Base-by-base conservation (phyloP, 169 alveolate genomes). In the Plasmodium gonderi region DNA sequence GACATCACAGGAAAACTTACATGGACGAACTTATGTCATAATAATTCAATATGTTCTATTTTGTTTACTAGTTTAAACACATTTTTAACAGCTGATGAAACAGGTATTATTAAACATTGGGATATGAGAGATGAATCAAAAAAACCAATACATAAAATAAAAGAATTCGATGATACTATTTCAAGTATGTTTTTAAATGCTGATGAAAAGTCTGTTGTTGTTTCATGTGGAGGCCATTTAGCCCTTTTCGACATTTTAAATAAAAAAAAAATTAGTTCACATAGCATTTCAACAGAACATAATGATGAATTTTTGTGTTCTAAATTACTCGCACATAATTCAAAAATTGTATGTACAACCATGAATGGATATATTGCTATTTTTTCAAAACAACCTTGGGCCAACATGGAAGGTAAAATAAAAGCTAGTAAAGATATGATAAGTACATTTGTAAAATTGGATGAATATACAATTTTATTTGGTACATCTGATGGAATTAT, bases 321-420 rank as follows among this genome's bases (percentile, higher is more conserved):
- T 7, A 11, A 85, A 1, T 17, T 85, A 40, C 77, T 75, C 11
- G 68, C 44, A 20, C 36, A 75, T 49, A 85, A 85, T 75, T 54
- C 89, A 54, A 85, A 75, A 72, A 51, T 85, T 49, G 92, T 74
- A 33, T 51, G 89, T 40, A 51, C 92, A 42, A 85, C 92, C 11
- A 49, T 85, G 44, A 76, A 60, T 74, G 92, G 92, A 29, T 17
- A 85, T 74, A 85, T 85, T 54, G 31, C 49, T 26, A 76, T 60
- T 38, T 85, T 85, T 60, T 72, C 92, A 33, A 85, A 51, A 74
- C 23, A 51, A 20, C 92, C 85, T 17, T 85, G 92, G 92, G 92
- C 65, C 14, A 31, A 60, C 29, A 51, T 85, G 33, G 87, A 85
- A 33, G 69, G 54, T 20, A 85, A 85, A 38, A 51, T 75, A 3